phyloP scores from a whole-genome alignment of 768 basidiomycete genomes.

The Amanita pallidorosea region DNA sequence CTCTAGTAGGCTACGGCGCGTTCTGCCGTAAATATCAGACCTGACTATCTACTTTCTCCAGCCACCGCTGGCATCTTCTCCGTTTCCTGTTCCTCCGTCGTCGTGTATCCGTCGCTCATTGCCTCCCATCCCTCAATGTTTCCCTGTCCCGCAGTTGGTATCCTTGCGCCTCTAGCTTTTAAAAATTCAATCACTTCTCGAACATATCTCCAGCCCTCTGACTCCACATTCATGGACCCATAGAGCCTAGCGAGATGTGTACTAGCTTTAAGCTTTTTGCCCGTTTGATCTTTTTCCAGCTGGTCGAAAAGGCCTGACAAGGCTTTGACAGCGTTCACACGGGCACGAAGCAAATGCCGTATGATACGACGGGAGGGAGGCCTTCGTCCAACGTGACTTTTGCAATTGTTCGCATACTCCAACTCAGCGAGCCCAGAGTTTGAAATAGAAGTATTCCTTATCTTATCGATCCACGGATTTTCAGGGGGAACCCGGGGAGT shows the following conservation, averaged over 20 bases:
- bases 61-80: background rate
- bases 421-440: background rate
- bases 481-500: slow-evolving; percentile 54
- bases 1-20: background rate
- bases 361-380: slow-evolving; percentile 79
- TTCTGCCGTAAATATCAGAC: slow-evolving; percentile 1
- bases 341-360: slow-evolving; percentile 79
- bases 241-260: slow-evolving; percentile 34
- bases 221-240: slow-evolving; percentile 28
- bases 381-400: slow-evolving; percentile 25
- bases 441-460: slow-evolving; percentile 12
- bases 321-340: slow-evolving; percentile 72
- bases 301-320: slow-evolving; percentile 65
- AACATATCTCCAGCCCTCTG: slow-evolving; percentile 50
- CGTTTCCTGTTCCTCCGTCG: slow-evolving; percentile 20
- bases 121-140: slow-evolving; percentile 56
- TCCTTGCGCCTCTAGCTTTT: slow-evolving; percentile 59
- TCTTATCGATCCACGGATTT: slow-evolving; percentile 60
- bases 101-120: slow-evolving; percentile 38
- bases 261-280: slow-evolving; percentile 33
- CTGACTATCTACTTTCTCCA: background rate
- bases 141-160: slow-evolving; percentile 35
- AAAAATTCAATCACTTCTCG: slow-evolving; percentile 68
- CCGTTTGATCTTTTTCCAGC: slow-evolving; percentile 30
- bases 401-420: slow-evolving; percentile 14